Evolutionary conservation across 2,329 filamentous ascomycete genomes (phyloP).

Genomic region (Cladophialophora yegresii): DNA sequence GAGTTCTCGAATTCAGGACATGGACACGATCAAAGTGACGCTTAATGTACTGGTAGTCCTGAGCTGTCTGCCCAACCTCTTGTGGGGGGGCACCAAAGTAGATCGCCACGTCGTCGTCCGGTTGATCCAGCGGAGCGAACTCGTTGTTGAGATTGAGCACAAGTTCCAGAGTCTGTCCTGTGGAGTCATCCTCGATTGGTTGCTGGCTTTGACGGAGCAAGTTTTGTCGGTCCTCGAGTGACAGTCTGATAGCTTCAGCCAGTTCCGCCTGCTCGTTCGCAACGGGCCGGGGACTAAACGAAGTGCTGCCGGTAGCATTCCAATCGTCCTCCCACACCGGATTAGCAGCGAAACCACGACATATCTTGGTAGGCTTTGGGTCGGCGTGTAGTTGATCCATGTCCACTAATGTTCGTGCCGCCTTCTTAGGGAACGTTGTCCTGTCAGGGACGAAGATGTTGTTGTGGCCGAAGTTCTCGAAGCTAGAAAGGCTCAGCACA

Average conservation of each 20-base stretch:
- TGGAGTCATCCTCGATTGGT: neutral
- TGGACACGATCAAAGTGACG: constrained; percentile 38
- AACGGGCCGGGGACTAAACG: neutral
- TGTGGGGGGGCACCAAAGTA: constrained; percentile 42
- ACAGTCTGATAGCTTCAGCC: constrained; percentile 17
- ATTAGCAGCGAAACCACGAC: neutral
- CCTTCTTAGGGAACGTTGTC: neutral
- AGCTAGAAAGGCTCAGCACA: neutral
- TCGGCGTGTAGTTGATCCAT: neutral
- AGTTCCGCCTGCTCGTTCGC: constrained; percentile 9
- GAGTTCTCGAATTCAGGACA: constrained; percentile 41
- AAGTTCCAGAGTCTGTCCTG: neutral
- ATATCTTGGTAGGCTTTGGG: neutral
- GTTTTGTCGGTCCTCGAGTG: constrained; percentile 14
- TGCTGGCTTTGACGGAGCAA: neutral
- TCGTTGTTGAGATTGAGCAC: constrained; percentile 33
- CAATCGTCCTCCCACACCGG: neutral
- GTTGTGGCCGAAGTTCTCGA: neutral
- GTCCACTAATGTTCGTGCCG: neutral
- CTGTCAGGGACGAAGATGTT: neutral
- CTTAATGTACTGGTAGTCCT: constrained; percentile 28
- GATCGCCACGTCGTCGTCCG: constrained; percentile 44
- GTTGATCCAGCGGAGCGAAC: constrained; percentile 28
- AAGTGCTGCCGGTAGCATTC: neutral
- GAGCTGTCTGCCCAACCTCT: constrained; percentile 21